Base-by-base conservation (phyloP, 129 eudicot species). In the Mikania micrantha region DNA sequence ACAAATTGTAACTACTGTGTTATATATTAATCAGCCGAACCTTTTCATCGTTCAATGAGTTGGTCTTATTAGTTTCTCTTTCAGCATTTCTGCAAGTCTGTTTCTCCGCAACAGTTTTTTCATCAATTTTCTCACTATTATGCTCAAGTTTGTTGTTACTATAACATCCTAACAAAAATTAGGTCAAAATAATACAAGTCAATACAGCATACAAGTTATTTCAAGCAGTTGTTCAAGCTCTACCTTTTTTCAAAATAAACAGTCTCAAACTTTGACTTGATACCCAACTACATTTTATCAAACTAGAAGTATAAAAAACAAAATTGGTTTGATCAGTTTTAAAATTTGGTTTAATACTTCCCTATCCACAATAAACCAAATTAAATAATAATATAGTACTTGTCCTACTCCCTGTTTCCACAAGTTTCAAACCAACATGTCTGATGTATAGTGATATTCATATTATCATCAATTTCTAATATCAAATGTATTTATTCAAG, bases 21-120 rank as follows among this genome's bases (percentile, higher is more conserved):
- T 20, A 25, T 40, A 22, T n/a, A n/a, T 56, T 58, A 28, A 40
- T 38, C 31, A 16, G 8, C 38, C 21, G 21, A 69, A 89, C 96
- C 96, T 89, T 83, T 61, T 83, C 93, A 74, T 74, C 83, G n/a
- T 32, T 76, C 42, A 31, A 77, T 21, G 72, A 65, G 69, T 57
- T 81, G 65, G 62, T 74, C 59, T 69, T 70, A 22, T 54, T 60
- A 13, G 20, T 63, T 64, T 65, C 70, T 34, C 54, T 81, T 79
- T 79, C 84, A 22, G 48, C 9, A 31, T 59, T 78, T 66, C 73
- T 66, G 65, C 64, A 54, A 21, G 80, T 64, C 32, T 31, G 65
- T 52, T 58, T 73, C 76, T 60, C 80, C 66, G 71, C 66, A 41
- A 36, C 41, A 36, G 34, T 53, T 66, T 32, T 56, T 73, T 75